Evolutionary conservation across 2,329 filamentous ascomycete species (phyloP), one percentile per base, ranked within the genome.

Genomic region (Herpotrichia juniperi): DNA sequence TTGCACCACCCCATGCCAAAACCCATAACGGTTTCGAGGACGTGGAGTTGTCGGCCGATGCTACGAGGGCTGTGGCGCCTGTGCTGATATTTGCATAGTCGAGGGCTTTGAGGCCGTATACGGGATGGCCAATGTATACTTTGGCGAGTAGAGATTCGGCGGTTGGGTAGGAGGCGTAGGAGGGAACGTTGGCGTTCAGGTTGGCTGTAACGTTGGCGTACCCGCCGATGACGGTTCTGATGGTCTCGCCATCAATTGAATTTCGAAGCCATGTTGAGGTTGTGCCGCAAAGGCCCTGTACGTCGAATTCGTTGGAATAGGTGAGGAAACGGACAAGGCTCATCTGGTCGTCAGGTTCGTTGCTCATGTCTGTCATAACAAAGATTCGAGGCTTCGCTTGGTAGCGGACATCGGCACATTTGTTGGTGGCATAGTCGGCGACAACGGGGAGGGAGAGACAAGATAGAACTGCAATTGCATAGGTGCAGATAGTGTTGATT

Each of bases 1-100:
- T 83, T 12, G 76, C 74, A 7, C 81, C 81, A 9, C 81, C 81
- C 81, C 81, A 83, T 48, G 68, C 64, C 1, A 79, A 65, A 10
- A 82, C 69, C 76, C 79, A 83, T 3, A 83, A 72, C 2, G 78
- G 77, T 4, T 76, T 64, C 2, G 72, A 64, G 6, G 63, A 64
- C 17, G 65, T 58, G 16, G 71, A 58, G 1, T 62, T 51, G 10
- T 66, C 57, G 24, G 37, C 53, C 43, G 61, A 64, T 4, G 57
- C 56, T 31, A 69, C 60, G 8, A 65, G 58, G 2, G 61, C 65
- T 8, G 55, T 37, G 4, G 57, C 58, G 1, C 55, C 55, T 17
- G 58, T 59, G 26, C 58, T 62, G 9, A 48, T 34, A 3, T 53
- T 37, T n/a, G n/a, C n/a, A 2, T 43, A 22, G 9, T 69, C 59